phyloP scores from a whole-genome alignment of 768 basidiomycete species.

The Ramaria sp. region DNA sequence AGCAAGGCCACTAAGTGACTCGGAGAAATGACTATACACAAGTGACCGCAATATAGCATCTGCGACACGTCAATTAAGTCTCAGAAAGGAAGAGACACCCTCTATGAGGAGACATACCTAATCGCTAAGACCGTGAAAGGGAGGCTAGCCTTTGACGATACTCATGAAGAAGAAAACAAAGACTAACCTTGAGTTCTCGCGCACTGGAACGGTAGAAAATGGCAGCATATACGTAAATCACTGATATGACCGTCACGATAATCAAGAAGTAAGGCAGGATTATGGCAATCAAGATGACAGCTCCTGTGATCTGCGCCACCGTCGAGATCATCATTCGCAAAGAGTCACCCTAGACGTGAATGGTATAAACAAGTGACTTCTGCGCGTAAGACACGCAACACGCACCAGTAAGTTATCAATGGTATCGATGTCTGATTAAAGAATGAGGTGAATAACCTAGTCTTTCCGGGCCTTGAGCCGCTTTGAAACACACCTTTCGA shows the following conservation, averaged over 20 bases:
- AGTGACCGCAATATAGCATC: conserved; percentile 82
- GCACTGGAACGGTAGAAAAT: conserved; percentile 80
- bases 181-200: conserved; percentile 66
- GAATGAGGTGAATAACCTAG: conserved; percentile 5
- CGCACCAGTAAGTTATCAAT: conserved; percentile 64
- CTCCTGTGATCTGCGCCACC: conserved; percentile 54
- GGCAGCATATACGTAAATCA: conserved; percentile 61
- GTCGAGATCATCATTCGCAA: conserved; percentile 65
- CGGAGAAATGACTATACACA: conserved; percentile 87
- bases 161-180: background rate
- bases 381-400: conserved; percentile 17
- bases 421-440: conserved; percentile 54
- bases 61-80: too few species aligned
- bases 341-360: conserved; percentile 39
- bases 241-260: conserved; percentile 46
- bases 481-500: conserved; percentile 52
- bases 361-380: background rate
- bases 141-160: too few species aligned
- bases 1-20: conserved; percentile 75
- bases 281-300: conserved; percentile 68
- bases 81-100: too few species aligned
- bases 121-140: conserved; percentile 27
- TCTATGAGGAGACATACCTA: conserved; percentile 28
- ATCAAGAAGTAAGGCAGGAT: conserved; percentile 80
- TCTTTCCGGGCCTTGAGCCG: too few species aligned